Percentiles rank a stretch among this genome's conserved stretches.
These are phyloP conservation scores for Populus tomentosa DNA, from an alignment of 441 rosid genomes.

Conservation along the genomic window DNA sequence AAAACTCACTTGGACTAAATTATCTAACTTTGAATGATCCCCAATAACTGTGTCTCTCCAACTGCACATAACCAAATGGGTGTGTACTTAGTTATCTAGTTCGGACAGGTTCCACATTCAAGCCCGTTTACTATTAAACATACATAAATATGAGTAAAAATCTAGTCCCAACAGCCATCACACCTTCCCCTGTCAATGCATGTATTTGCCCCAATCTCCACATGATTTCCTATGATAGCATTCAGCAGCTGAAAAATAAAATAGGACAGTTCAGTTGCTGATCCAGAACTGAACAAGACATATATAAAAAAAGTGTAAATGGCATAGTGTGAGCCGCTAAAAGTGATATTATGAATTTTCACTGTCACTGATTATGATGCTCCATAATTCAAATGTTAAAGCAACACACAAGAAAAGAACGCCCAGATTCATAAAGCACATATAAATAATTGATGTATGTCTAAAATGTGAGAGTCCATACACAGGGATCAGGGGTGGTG, in stretches of 20 bases:
- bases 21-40: conserved; percentile 70
- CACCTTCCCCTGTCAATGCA: conserved; percentile 87
- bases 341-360: not conserved
- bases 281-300: conserved; percentile 1
- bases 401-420: not conserved
- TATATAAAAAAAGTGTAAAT: not conserved
- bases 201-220: conserved; percentile 72
- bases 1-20: conserved; percentile 63
- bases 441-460: not conserved
- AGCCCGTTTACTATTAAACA: not conserved
- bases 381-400: not conserved
- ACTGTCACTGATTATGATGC: not conserved
- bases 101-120: not conserved
- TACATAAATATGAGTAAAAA: not conserved
- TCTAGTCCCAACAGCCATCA: conserved; percentile 15
- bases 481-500: not conserved
- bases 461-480: not conserved
- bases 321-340: no score
- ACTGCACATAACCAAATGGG: conserved; percentile 38
- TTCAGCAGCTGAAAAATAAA: conserved; percentile 34
- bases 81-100: conserved; percentile 9
- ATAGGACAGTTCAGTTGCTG: no score
- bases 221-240: conserved; percentile 54
- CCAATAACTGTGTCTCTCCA: conserved; percentile 75
- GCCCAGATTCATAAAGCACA: not conserved